Evolutionary conservation across 805 yeast genomes (phyloP), one percentile per base, ranked within the genome.

Genomic region (Pichia nanzhaoensis): DNA sequence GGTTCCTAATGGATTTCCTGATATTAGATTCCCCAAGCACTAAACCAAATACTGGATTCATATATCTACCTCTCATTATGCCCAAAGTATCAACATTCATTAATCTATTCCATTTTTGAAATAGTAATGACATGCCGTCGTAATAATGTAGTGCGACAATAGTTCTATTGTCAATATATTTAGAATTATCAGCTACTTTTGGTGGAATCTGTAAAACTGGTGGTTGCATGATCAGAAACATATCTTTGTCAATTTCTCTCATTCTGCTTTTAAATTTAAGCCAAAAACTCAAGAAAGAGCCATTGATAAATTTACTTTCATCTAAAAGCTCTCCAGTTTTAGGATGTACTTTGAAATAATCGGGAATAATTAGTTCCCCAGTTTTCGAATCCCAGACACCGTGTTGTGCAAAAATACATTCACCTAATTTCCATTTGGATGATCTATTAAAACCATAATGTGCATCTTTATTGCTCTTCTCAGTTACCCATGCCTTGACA

Each of bases 81-180:
- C 96, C 97, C 24, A 88, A 64, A 0, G 96, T 88, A 57, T 93
- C 95, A 9, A 90, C 95, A 56, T 91, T 91, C 64, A 82, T 84
- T 39, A 63, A 66, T 30, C 78, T 69, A 57, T 84, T 86, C 99
- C 99, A 93, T 5, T 82, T 77, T 64, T 89, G 88, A 63, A 85
- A 84, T 90, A 93, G 82, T 32, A 91, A 67, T 1, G 97, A 84
- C 80, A 91, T 75, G 0, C 98, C 99, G 61, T 91, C 99, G 60
- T 91, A 91, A 61, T 82, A 91, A 64, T 91, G 99, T 2, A 95
- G 93, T 17, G 95, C 80, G 54, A 81, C 82, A 1, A 84, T 78
- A 0, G 91, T 81, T 41, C 74, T 75, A 1, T 68, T 59, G 55
- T 84, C 93, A 13, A 84, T 58, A n/a, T 80, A 58, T 24, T 44